These are phyloP conservation scores for Marasmius sp. DNA, from an alignment of 1,284 basidiomycete genomes.

Conservation along the genomic window DNA sequence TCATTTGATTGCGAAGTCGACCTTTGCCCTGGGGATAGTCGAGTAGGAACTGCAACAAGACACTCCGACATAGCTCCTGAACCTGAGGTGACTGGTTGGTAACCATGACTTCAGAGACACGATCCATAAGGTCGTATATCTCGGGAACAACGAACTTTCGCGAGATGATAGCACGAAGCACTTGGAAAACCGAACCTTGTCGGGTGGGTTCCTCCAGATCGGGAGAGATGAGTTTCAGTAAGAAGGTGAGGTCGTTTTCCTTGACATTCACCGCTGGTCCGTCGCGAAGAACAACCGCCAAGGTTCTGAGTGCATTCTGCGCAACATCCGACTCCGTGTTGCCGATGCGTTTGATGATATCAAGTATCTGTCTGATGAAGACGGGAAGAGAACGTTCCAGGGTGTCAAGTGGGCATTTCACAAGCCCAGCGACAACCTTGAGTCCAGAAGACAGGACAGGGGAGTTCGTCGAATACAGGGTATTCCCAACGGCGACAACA, in stretches of 20 bases:
- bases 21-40: conserved; percentile 98
- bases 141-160: conserved; percentile 94
- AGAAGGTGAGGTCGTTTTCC: conserved; percentile 86
- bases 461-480: conserved; percentile 84
- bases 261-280: conserved; percentile 79
- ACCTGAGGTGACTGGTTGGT: conserved; percentile 91
- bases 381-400: conserved; percentile 81
- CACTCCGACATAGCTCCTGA: conserved; percentile 87
- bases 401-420: conserved; percentile 82
- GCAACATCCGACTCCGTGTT: conserved; percentile 89
- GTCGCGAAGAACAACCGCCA: conserved; percentile 86
- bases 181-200: conserved; percentile 85
- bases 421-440: conserved; percentile 80
- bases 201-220: conserved; percentile 94
- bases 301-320: conserved; percentile 86
- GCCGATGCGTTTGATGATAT: conserved; percentile 83
- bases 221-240: conserved; percentile 84
- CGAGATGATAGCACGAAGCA: conserved; percentile 90
- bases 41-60: conserved; percentile 92
- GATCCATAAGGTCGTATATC: conserved; percentile 97
- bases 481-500: conserved; percentile 88
- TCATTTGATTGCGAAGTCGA: conserved; percentile 85
- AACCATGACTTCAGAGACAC: conserved; percentile 92
- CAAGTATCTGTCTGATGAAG: conserved; percentile 84
- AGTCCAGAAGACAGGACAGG: conserved; percentile 81